Evolutionary conservation across 2,329 filamentous ascomycete species (phyloP).

Genomic region (Rhinocladiella mackenziei): DNA sequence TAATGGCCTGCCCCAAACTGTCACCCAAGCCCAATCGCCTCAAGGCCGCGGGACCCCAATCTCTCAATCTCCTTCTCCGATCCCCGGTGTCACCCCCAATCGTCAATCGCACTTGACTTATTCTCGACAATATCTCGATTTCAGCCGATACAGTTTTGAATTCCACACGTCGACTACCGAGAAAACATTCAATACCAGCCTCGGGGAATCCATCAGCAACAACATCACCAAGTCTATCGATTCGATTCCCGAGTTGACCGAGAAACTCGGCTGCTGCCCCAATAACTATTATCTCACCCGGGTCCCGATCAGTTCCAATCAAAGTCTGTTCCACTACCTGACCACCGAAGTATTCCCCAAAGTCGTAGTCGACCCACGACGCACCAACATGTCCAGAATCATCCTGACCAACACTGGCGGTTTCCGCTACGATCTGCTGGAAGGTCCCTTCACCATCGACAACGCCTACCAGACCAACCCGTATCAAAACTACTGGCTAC

Average conservation of each 20-base stretch:
- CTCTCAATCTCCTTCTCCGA: conserved; percentile 14
- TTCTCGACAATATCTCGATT: conserved; percentile 63
- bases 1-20: conserved; percentile 51
- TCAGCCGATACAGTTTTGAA: conserved; percentile 62
- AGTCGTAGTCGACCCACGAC: conserved; percentile 51
- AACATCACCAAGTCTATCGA: conserved; percentile 51
- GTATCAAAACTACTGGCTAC: conserved; percentile 33
- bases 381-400: conserved; percentile 50
- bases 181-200: conserved; percentile 47
- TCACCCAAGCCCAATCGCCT: conserved; percentile 25
- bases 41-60: conserved; percentile 21
- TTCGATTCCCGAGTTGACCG: conserved; percentile 51
- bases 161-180: conserved; percentile 57
- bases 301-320: conserved; percentile 49
- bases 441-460: conserved; percentile 58
- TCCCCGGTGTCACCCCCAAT: conserved; percentile 28
- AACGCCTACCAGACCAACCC: conserved; percentile 32
- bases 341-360: conserved; percentile 47
- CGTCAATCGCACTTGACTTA: conserved; percentile 44
- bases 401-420: conserved; percentile 59
- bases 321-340: conserved; percentile 55
- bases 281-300: conserved; percentile 57
- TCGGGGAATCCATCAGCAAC: conserved; percentile 46
- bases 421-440: conserved; percentile 59
- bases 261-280: conserved; percentile 58